Percentiles rank a stretch among this genome's conserved stretches.
phyloP scores from a whole-genome alignment of 257 asterid species.

The Salvia rosmarinus region DNA sequence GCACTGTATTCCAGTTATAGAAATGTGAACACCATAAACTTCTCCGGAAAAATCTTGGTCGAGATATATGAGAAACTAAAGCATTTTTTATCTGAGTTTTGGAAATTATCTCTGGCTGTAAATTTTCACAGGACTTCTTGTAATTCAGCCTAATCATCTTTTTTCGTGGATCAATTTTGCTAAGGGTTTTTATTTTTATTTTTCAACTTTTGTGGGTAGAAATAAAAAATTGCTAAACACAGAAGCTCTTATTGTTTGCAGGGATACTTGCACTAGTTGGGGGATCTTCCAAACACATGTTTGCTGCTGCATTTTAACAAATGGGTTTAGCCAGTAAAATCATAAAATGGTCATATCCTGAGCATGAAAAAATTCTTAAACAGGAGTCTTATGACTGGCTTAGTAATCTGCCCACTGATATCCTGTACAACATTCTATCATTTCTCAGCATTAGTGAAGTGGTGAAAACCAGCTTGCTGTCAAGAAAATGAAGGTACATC shows the following conservation, averaged over 20 bases:
- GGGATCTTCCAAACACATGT: too few species aligned
- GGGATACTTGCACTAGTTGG: constrained; percentile 12
- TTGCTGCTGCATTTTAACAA: constrained; percentile 12
- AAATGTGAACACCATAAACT: too few species aligned
- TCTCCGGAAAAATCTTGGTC: constrained; percentile 9
- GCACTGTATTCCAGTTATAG: too few species aligned
- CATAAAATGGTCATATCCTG: neutral
- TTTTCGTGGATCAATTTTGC: neutral
- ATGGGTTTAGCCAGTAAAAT: constrained; percentile 1
- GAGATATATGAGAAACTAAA: neutral
- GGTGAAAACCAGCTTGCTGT: constrained; percentile 23
- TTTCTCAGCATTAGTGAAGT: constrained; percentile 24
- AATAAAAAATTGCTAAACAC: constrained; percentile 2
- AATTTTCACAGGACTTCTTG: neutral
- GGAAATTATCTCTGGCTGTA: neutral
- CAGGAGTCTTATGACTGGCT: too few species aligned
- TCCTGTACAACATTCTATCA: constrained; percentile 25
- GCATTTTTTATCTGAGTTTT: neutral
- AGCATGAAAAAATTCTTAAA: neutral
- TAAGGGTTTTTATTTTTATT: neutral
- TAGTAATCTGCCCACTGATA: too few species aligned
- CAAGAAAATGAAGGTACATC: constrained; percentile 26
- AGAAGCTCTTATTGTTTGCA: neutral
- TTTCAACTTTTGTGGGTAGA: neutral
- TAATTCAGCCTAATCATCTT: neutral